These are phyloP conservation scores for Canavalia ensiformis DNA, from an alignment of 306 rosid species.

Conservation along the genomic window DNA sequence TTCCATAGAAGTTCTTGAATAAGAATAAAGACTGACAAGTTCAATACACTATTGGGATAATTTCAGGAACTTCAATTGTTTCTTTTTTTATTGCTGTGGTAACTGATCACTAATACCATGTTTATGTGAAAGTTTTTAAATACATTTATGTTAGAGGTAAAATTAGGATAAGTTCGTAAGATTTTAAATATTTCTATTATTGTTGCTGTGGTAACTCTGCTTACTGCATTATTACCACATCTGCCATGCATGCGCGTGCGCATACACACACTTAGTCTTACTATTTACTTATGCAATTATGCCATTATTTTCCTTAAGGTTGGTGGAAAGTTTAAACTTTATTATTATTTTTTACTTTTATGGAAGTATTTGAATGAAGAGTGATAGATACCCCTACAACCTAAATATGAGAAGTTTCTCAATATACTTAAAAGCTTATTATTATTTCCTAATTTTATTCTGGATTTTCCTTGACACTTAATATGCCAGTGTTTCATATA, in stretches of 20 bases:
- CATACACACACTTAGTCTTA: neutral
- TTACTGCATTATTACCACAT: neutral
- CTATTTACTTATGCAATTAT: neutral
- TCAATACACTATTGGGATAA: neutral
- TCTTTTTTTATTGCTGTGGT: neutral
- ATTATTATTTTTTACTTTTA: neutral
- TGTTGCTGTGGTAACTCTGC: neutral
- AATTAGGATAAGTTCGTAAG: neutral
- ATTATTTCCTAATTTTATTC: neutral
- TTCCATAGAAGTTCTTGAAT: slow-evolving; percentile 19
- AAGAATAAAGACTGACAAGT: neutral
- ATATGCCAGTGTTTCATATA: slow-evolving; percentile 17
- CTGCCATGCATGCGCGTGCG: neutral
- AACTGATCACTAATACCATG: neutral
- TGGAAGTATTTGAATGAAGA: slow-evolving; percentile 3
- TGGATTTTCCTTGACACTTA: neutral
- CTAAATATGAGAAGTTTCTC: neutral
- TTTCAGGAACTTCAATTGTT: neutral
- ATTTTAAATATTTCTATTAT: slow-evolving; percentile 1
- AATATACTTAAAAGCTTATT: neutral
- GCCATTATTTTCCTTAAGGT: neutral
- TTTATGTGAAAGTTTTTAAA: neutral
- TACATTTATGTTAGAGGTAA: slow-evolving; percentile 4
- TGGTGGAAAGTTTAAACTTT: neutral
- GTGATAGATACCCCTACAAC: neutral